Evolutionary conservation across 2,329 filamentous ascomycete genomes (phyloP).

Genomic region (Paecilomyces formosus): DNA sequence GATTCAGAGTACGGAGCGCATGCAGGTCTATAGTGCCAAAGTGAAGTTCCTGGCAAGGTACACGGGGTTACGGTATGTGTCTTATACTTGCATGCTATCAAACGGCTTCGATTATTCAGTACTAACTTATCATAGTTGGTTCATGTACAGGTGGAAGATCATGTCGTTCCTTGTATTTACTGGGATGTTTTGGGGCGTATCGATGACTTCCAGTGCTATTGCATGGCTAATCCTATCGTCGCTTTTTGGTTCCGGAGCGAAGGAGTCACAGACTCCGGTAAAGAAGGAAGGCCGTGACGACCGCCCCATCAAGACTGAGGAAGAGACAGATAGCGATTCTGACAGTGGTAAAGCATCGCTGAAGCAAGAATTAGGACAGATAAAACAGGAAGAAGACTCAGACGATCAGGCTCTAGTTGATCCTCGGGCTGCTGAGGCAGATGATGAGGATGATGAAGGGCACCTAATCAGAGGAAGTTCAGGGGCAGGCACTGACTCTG

Average conservation of each 20-base stretch:
- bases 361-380: constrained; percentile 26
- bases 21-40: constrained; percentile 68
- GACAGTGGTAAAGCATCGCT: constrained; percentile 7
- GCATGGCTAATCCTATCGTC: constrained; percentile 56
- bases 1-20: constrained; percentile 57
- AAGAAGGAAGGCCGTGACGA: constrained; percentile 18
- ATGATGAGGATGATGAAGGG: constrained; percentile 11
- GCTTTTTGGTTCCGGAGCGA: constrained; percentile 22
- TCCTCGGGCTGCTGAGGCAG: constrained; percentile 10
- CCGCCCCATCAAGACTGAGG: constrained; percentile 1
- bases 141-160: constrained; percentile 80
- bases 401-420: constrained; percentile 12
- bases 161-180: constrained; percentile 63
- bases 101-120: neutral
- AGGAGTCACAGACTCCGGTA: constrained; percentile 6
- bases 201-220: constrained; percentile 58
- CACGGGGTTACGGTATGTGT: constrained; percentile 55
- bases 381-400: constrained; percentile 24
- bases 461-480: constrained; percentile 7
- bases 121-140: constrained; percentile 46
- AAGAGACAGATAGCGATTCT: neutral
- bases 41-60: constrained; percentile 69
- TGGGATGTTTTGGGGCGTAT: constrained; percentile 66
- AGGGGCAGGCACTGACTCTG: constrained; percentile 36
- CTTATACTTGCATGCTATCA: neutral